Evolutionary conservation across 352 stramenopile species (phyloP).

Genomic region (Globisporangium recalcitrans): DNA sequence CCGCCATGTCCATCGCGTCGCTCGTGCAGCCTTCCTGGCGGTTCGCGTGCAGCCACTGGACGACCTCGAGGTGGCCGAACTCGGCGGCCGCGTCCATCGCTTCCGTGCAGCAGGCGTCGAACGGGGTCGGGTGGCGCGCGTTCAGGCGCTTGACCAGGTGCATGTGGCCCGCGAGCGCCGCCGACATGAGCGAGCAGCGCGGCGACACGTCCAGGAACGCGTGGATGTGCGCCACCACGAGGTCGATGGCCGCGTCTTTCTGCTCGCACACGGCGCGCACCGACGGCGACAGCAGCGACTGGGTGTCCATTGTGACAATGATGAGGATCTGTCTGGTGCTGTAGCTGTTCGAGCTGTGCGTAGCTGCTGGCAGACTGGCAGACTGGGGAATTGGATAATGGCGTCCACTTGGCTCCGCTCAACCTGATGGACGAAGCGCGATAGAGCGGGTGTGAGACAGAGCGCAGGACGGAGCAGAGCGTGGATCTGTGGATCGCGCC

Average conservation of each 20-base stretch:
- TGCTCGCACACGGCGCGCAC: conserved; percentile 44
- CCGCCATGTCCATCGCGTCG: conserved; percentile 34
- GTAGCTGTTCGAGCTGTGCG: not conserved
- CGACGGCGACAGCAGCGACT: conserved; percentile 32
- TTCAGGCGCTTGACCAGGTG: conserved; percentile 58
- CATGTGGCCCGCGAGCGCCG: conserved; percentile 43
- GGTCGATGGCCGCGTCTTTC: conserved; percentile 34
- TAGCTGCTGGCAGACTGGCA: not conserved
- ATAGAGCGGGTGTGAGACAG: not conserved
- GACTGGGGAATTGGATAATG: not conserved
- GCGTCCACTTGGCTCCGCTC: not conserved
- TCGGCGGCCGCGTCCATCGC: conserved; percentile 32
- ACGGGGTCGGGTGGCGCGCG: conserved; percentile 19
- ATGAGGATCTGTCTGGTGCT: not conserved
- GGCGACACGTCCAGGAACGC: conserved; percentile 49
- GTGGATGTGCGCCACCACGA: conserved; percentile 48
- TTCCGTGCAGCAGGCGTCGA: conserved; percentile 23
- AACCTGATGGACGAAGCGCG: not conserved
- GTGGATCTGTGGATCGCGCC: not conserved
- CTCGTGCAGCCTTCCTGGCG: conserved; percentile 26
- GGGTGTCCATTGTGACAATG: not conserved
- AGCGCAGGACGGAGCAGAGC: not conserved
- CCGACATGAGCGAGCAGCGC: conserved; percentile 47
- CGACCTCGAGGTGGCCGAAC: conserved; percentile 23
- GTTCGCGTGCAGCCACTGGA: conserved; percentile 30